Evolutionary conservation across 108 stramenopile genomes (phyloP).

Genomic region (Asterionellopsis glacialis): DNA sequence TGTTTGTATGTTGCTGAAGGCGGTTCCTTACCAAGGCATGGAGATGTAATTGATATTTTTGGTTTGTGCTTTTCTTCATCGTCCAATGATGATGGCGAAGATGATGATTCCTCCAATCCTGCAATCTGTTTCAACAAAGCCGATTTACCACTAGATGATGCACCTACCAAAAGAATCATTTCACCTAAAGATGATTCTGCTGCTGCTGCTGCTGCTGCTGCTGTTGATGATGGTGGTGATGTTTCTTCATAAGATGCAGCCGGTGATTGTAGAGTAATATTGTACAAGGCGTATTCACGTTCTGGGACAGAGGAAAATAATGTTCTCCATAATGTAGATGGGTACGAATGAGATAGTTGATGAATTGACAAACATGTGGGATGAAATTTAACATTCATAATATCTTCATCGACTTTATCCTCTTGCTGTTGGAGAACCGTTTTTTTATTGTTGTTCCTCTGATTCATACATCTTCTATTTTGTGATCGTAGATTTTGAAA

Average conservation of each 20-base stretch:
- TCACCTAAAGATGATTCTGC: not conserved
- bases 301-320: constrained; percentile 29
- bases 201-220: not conserved
- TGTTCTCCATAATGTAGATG: constrained; percentile 20
- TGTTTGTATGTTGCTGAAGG: too few relatives aligned
- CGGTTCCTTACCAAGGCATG: too few relatives aligned
- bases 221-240: not conserved
- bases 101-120: constrained; percentile 1
- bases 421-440: too few relatives aligned
- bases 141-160: constrained; percentile 40
- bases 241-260: not conserved
- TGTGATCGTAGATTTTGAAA: too few relatives aligned
- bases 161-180: constrained; percentile 24
- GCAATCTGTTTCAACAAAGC: constrained; percentile 23
- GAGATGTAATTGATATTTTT: too few relatives aligned
- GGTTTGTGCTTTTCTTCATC: not conserved
- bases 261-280: constrained; percentile 10
- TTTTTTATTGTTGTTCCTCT: too few relatives aligned
- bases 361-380: not conserved
- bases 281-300: constrained; percentile 26
- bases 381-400: not conserved
- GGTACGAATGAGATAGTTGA: constrained; percentile 24
- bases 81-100: not conserved
- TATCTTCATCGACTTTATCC: too few relatives aligned
- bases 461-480: too few relatives aligned